Conservation (phyloP, 345 rosid species). For the Atalantia buxifolia region DNA sequence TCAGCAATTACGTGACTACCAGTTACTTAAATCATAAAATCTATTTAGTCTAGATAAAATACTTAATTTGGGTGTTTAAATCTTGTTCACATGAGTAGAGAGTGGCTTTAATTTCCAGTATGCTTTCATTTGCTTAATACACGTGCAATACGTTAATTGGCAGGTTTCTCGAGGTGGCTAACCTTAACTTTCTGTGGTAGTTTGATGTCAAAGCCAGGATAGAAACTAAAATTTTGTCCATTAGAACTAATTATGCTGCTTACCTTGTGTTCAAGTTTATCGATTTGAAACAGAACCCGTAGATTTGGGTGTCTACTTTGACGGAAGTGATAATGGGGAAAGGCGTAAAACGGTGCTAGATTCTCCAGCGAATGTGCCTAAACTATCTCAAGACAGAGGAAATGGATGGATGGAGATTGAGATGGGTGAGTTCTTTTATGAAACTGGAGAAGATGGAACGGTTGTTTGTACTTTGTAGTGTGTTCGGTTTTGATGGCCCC, state of each 20-base stretch:
- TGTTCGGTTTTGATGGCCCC: too few relatives aligned
- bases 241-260: conserved; percentile 20
- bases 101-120: too few relatives aligned
- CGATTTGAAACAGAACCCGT: conserved; percentile 2
- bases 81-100: too few relatives aligned
- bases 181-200: conserved; percentile 7
- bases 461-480: too few relatives aligned
- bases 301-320: conserved; percentile 1
- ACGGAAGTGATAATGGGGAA: background rate
- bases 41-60: too few relatives aligned
- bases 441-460: conserved; percentile 25
- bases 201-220: conserved; percentile 18
- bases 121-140: too few relatives aligned
- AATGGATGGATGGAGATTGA: conserved; percentile 45
- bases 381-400: conserved; percentile 12
- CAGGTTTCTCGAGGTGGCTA: conserved; percentile 17
- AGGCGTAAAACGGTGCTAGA: background rate
- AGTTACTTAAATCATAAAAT: too few relatives aligned
- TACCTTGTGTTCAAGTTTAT: conserved; percentile 22
- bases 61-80: too few relatives aligned
- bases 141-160: too few relatives aligned
- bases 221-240: conserved; percentile 14
- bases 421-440: conserved; percentile 40
- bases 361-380: background rate
- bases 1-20: too few relatives aligned